These are phyloP conservation scores for Bifiguratus adelaidae DNA, from an alignment of 192 early-diverging fungal species.

Conservation along the genomic window DNA sequence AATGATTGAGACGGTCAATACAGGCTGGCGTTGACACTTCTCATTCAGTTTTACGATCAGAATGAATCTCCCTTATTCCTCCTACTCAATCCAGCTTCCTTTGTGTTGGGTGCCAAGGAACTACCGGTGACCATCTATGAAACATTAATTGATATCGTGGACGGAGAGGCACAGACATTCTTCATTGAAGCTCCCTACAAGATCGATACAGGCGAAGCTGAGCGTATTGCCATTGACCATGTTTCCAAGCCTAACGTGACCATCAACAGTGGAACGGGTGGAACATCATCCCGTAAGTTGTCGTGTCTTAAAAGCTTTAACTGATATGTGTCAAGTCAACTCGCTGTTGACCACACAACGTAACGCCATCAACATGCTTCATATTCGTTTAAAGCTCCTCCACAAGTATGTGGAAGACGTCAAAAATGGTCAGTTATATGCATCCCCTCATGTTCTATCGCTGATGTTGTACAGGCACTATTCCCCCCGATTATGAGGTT, in stretches of 20 bases:
- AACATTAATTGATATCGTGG: constrained; percentile 57
- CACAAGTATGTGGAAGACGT: constrained; percentile 62
- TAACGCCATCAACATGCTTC: constrained; percentile 79
- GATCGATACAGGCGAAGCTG: constrained; percentile 79
- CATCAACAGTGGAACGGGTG: constrained; percentile 36
- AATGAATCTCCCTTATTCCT: constrained; percentile 73
- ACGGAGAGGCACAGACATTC: constrained; percentile 36
- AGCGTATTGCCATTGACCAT: constrained; percentile 82
- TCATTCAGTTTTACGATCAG: constrained; percentile 45
- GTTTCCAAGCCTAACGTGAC: constrained; percentile 48
- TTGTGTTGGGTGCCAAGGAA: constrained; percentile 36
- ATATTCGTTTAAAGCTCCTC: constrained; percentile 55
- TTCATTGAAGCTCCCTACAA: constrained; percentile 59
- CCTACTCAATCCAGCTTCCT: constrained; percentile 50
- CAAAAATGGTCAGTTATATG: constrained; percentile 41
- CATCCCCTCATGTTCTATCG: not conserved
- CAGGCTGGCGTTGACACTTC: not conserved
- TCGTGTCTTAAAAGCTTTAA: not conserved
- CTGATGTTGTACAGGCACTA: constrained; percentile 18
- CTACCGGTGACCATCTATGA: constrained; percentile 74
- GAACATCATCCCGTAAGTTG: constrained; percentile 30
- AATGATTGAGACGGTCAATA: not conserved
- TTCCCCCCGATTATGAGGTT: constrained; percentile 61
- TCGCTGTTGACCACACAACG: constrained; percentile 58
- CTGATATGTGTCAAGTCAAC: constrained; percentile 33